Conservation (phyloP, 1,284 basidiomycete genomes). For the Leccinum solheimii region DNA sequence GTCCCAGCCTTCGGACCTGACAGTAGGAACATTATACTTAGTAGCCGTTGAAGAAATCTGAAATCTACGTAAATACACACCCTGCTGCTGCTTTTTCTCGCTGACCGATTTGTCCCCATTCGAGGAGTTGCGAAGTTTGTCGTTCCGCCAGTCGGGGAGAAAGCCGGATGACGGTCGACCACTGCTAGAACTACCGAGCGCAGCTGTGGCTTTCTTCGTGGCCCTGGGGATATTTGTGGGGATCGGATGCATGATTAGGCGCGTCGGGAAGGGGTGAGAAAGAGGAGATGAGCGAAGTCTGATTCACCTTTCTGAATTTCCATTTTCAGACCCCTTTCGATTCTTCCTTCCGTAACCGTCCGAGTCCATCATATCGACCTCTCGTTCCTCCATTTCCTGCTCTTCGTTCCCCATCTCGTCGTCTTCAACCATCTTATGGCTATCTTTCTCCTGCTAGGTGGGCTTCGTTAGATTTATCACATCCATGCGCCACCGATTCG, state of each 20-base stretch:
- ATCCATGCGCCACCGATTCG: neutral
- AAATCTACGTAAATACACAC: neutral
- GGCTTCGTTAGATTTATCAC: neutral
- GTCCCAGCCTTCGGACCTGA: neutral
- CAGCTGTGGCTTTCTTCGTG: neutral
- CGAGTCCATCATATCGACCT: neutral
- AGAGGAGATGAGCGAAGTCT: neutral
- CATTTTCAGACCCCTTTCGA: neutral
- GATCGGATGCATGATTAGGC: neutral
- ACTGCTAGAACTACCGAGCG: neutral
- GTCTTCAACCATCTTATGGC: neutral
- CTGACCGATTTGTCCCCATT: neutral
- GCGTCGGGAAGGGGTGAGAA: neutral
- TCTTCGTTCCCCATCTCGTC: neutral
- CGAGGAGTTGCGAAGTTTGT: neutral
- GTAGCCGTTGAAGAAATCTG: neutral
- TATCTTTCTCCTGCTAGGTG: neutral
- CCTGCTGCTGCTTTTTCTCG: neutral
- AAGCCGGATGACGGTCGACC: neutral
- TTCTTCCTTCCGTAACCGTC: neutral
- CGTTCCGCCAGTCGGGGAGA: neutral
- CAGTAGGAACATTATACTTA: neutral
- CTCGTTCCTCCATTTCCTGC: neutral
- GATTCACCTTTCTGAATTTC: neutral
- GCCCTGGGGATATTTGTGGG: neutral